Evolutionary conservation across 345 rosid genomes (phyloP), one percentile per base, ranked within the genome.

Genomic region (Dipteronia dyeriana): DNA sequence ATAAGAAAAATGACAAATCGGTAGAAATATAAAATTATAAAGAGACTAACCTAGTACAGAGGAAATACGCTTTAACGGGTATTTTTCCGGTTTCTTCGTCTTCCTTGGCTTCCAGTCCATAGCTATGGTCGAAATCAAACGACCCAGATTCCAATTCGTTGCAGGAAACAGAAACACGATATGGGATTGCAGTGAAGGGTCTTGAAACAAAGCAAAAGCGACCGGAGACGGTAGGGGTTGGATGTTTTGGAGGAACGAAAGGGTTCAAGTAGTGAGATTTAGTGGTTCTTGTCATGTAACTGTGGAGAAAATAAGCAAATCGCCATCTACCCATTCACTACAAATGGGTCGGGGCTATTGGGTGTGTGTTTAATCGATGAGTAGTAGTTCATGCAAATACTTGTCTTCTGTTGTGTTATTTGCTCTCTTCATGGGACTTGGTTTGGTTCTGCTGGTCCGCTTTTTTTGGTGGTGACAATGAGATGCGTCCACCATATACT

Each of bases 241-340:
- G 20, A 73, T 67, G 77, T 2, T 53, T 82, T n/a, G 17, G 78
- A 20, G 29, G 76, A 19, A 31, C 70, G 51, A 11, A 68, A 60
- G 54, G 41, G 31, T 72, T 75, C 53, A 70, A 70, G 41, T 45
- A 54, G 29, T 56, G 19, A 22, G 57, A 65, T 57, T 68, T 68
- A 17, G 76, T 56, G 60, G 83, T 70, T 73, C 61, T 79, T 76
- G 76, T 10, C 4, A 82, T 11, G 78, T 79, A 85, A 71, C 75
- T 75, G 79, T 83, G 73, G 82, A 83, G 75, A 80, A 83, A 81
- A 71, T 88, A 78, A 79, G 86, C 79, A 66, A 85, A 80, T 72
- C 90, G 83, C 97, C 92, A 89, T 87, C 90, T 84, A 83, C 94
- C 97, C 95, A 90, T 94, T 88, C 89, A 86, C 85, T 38, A 66